Base-by-base conservation (phyloP, 495 filamentous ascomycete species). In the Evansstolkia leycettana region DNA sequence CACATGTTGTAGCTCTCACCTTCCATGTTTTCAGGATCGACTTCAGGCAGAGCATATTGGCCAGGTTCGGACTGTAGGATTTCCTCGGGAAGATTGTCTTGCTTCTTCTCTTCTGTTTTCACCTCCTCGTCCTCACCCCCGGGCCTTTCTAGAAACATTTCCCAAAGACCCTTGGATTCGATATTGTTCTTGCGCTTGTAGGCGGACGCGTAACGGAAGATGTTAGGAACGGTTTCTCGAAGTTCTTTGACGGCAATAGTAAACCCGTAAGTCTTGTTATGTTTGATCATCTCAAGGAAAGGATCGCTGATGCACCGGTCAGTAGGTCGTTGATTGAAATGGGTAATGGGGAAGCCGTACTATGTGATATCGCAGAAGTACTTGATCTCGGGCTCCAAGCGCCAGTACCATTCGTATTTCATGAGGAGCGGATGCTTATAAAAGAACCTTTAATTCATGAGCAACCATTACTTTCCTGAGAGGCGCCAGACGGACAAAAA, bases 311-410 rank as follows among this genome's bases (percentile, higher is more conserved):
- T 43, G 9, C 9, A 36, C 13, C 30, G 18, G 43, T 65, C 13
- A 64, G 60, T 25, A 39, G 43, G 30, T 19, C 5, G 27, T 30
- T 14, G 11, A 4, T 9, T 6, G 8, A 29, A 11, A 20, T 31
- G 38, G 16, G 15, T 7, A 5, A 18, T 9, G n/a, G 26, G 15
- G 24, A 41, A 17, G 7, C 18, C 81, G 49, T 81, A 95, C 88
- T 99, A 99, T 40, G 90, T 99, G 43, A 99, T 94, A 48, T 99
- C 90, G 57, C 90, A 99, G 69, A 96, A 99, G 69, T 96, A 99
- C 67, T 89, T 95, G 78, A 99, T 96, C 59, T 99, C 90, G 52
- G 90, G 90, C 75, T 99, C 90, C 60, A 99, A 62, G 31, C 90
- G 85, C 90, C 90, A 99, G 66, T 99, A 99, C 90, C 90, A 99